Percentiles rank a stretch among this genome's conserved stretches.
Evolutionary conservation across 208 protist genomes (phyloP).

Genomic region (Wallacemonas sp.): DNA sequence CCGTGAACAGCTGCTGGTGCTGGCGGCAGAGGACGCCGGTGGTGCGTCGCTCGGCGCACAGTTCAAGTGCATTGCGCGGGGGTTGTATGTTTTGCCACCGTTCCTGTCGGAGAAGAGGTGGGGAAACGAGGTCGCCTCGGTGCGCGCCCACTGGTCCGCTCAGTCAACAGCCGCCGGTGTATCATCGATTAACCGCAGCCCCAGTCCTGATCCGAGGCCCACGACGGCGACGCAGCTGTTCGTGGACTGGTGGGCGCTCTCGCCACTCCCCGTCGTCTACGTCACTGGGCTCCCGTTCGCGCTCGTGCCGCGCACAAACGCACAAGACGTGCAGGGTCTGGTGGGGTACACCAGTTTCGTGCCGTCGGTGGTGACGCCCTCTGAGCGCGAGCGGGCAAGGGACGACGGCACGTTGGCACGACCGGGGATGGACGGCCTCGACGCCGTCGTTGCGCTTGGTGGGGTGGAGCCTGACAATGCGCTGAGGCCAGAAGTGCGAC

Average conservation of each 20-base stretch:
- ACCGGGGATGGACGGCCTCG: neutral
- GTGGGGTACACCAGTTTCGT: too few species aligned
- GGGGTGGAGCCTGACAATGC: neutral
- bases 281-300: slow-evolving; percentile 22
- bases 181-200: neutral
- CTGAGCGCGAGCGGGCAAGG: too few species aligned
- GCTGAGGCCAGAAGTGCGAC: neutral
- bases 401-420: neutral
- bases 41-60: neutral
- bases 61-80: neutral
- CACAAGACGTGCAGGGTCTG: slow-evolving; percentile 33
- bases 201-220: neutral
- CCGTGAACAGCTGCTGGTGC: slow-evolving; percentile 1
- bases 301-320: slow-evolving; percentile 22
- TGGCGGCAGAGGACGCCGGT: neutral
- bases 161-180: neutral
- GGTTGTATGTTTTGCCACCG: slow-evolving; percentile 18
- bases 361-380: slow-evolving; percentile 5
- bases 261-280: slow-evolving; percentile 33
- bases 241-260: slow-evolving; percentile 45
- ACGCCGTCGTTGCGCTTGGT: neutral
- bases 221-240: neutral
- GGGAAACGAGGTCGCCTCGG: neutral
- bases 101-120: slow-evolving; percentile 21
- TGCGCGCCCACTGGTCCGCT: neutral